phyloP scores from a whole-genome alignment of 148 eudicot species.

The Fagopyrum esculentum region DNA sequence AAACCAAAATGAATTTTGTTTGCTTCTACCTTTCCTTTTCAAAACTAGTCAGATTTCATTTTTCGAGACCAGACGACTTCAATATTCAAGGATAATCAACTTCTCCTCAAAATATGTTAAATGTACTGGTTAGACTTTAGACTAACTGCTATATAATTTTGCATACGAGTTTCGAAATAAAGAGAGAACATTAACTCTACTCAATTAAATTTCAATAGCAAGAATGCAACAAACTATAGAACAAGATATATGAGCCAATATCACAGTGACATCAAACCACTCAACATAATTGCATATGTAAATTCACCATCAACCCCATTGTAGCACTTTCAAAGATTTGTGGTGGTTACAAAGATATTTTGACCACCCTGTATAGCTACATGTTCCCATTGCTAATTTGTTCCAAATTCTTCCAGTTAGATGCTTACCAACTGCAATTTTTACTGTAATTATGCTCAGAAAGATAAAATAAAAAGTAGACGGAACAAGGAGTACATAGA shows the following conservation, averaged over 20 bases:
- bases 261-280: conserved; percentile 1
- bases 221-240: conserved; percentile 7
- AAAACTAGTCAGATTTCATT: no score
- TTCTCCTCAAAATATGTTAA: no score
- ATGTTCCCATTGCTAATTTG: background rate
- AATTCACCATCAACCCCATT: conserved; percentile 1
- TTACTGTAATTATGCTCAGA: background rate
- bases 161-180: no score
- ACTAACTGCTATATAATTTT: no score
- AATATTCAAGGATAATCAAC: no score
- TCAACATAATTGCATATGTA: background rate
- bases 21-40: no score
- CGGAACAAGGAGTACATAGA: no score
- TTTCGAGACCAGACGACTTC: no score
- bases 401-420: background rate
- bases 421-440: background rate
- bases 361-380: background rate
- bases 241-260: conserved; percentile 1
- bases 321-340: background rate
- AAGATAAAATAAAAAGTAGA: background rate
- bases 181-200: background rate
- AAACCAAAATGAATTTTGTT: no score
- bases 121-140: no score
- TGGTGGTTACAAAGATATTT: background rate
- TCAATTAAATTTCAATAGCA: background rate